phyloP scores from a whole-genome alignment of 805 yeast species.

The Nakazawaea wickerhamii region DNA sequence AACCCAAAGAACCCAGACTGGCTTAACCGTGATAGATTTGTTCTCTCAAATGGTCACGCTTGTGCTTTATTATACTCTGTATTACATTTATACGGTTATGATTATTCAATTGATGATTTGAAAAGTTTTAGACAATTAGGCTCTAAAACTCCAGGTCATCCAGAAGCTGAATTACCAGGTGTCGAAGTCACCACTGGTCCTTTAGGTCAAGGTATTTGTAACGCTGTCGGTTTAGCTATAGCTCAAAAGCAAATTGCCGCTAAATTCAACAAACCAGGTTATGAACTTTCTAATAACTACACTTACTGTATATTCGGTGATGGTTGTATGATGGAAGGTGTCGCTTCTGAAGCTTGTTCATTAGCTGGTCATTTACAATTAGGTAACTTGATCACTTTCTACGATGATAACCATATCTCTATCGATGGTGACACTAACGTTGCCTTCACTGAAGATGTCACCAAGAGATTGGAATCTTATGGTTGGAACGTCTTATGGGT shows the following conservation, averaged over 20 bases:
- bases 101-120: conserved; percentile 75
- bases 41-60: conserved; percentile 94
- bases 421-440: conserved; percentile 89
- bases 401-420: conserved; percentile 95
- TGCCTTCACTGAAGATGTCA: conserved; percentile 92
- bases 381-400: conserved; percentile 88
- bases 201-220: conserved; percentile 94
- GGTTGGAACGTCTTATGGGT: conserved; percentile 89
- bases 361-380: conserved; percentile 94
- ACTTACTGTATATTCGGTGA: conserved; percentile 87
- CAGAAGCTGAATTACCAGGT: conserved; percentile 89
- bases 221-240: conserved; percentile 94
- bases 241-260: conserved; percentile 93
- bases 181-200: conserved; percentile 98
- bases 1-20: conserved; percentile 90
- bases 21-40: conserved; percentile 94
- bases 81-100: conserved; percentile 83
- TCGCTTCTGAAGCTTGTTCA: conserved; percentile 88
- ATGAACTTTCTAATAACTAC: conserved; percentile 64
- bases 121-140: conserved; percentile 84
- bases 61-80: conserved; percentile 83
- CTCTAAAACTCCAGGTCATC: conserved; percentile 97
- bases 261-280: conserved; percentile 85
- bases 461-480: conserved; percentile 79
- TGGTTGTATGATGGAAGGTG: conserved; percentile 98